Base-by-base conservation (phyloP, 2,329 filamentous ascomycete species). In the Immersiporthe knoxdaviesiana region DNA sequence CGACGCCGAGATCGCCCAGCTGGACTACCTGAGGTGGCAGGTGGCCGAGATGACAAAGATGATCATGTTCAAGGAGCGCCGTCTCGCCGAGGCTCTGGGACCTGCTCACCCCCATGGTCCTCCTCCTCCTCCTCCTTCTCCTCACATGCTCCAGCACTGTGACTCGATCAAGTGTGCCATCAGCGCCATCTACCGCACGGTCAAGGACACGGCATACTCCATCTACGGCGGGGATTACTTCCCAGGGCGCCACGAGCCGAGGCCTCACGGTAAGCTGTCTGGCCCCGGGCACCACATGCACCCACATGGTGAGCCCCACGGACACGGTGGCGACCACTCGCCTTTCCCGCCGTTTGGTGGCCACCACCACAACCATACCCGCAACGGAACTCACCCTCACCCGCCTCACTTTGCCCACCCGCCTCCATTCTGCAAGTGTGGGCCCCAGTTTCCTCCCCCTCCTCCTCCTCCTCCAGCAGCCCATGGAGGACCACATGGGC, bases 141-240 rank as follows among this genome's bases (percentile, higher is more conserved):
- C n/a, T n/a, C 35, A 35, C 75, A 68, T 76, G 66, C 73, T 79
- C 58, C 64, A 73, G 30, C 75, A 79, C 10, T 84, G 83, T 67
- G 78, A 79, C 63, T 80, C 76, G 69, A 66, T 84, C 56, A 81
- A 79, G 71, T 85, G 84, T 70, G 74, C 84, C 56, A 75, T 83
- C 60, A 76, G 77, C 54, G 75, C 78, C n/a, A 74, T 84, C 61
- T 77, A 79, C 58, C 72, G 78, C 63, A 79, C 79, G 62, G 76
- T 84, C 65, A 79, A 79, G 71, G 77, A 80, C 58, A 75, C 77
- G 50, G 79, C 77, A 59, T 74, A 74, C 59, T 74, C 74, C 14
- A 59, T 81, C 3, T 81, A 80, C 66, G 74, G 73, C 3, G 77
- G 72, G 21, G 66, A 73, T 66, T 24, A 69, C n/a, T 18, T 44